Evolutionary conservation across 1,139 yeast genomes (phyloP).

Genomic region (Lizanozyma gosingica): DNA sequence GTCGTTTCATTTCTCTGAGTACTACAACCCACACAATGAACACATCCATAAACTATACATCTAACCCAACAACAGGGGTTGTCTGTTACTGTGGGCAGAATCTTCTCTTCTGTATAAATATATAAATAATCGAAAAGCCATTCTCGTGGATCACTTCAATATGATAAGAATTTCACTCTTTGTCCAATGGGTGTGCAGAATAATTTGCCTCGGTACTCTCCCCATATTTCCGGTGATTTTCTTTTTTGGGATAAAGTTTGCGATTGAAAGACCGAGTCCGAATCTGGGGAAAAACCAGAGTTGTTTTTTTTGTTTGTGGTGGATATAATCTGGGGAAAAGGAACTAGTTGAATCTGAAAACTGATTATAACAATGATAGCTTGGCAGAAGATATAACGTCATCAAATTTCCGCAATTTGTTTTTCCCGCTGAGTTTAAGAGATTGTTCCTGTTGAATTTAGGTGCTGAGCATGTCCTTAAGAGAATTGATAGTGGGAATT

Average conservation of each 20-base stretch:
- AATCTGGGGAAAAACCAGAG: constrained; percentile 10
- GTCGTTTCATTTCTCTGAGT: constrained; percentile 28
- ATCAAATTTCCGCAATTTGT: no score
- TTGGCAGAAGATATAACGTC: no score
- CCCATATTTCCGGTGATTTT: no score
- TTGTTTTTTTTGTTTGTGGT: constrained; percentile 16
- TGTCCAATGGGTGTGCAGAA: no score
- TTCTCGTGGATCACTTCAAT: no score
- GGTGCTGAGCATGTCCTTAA: neutral
- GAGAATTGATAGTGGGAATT: neutral
- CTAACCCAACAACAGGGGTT: constrained; percentile 11
- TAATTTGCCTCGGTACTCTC: no score
- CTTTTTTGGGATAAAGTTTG: constrained; percentile 3
- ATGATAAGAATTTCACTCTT: no score
- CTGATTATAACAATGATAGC: no score
- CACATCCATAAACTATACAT: constrained; percentile 27
- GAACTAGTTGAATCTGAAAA: no score
- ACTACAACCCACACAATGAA: constrained; percentile 27
- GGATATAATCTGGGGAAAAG: no score
- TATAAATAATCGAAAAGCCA: constrained; percentile 10
- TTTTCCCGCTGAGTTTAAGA: no score
- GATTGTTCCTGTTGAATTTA: no score
- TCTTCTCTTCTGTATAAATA: constrained; percentile 11
- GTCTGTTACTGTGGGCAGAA: constrained; percentile 12
- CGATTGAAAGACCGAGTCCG: constrained; percentile 4